Percentiles rank a stretch among this genome's conserved stretches.
Evolutionary conservation across 257 asterid species (phyloP).

Genomic region (Lavandula angustifolia): DNA sequence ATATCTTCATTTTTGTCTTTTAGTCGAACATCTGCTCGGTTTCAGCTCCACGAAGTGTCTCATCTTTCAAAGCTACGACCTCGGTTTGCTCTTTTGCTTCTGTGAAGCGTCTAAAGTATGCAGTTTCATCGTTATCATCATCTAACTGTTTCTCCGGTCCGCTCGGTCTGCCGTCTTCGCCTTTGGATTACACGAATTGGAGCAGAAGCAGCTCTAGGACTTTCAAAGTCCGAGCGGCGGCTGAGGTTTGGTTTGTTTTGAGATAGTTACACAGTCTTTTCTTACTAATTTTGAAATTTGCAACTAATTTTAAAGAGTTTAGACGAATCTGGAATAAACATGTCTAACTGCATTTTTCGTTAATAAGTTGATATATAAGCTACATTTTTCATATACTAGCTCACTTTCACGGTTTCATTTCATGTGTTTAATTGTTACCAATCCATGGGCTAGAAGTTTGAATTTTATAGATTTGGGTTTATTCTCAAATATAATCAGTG

Average conservation of each 20-base stretch:
- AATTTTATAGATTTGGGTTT: constrained; percentile 4
- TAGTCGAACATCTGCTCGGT: constrained; percentile 68
- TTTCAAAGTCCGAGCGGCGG: constrained; percentile 57
- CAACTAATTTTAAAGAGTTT: neutral
- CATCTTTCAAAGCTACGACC: constrained; percentile 30
- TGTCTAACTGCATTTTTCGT: neutral
- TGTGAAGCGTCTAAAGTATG: constrained; percentile 36
- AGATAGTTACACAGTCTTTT: neutral
- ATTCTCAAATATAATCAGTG: neutral
- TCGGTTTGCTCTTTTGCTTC: constrained; percentile 38
- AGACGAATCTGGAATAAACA: constrained; percentile 22
- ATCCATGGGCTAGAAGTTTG: neutral
- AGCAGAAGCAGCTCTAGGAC: constrained; percentile 33
- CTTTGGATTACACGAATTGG: constrained; percentile 29
- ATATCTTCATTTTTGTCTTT: neutral
- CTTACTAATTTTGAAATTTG: neutral
- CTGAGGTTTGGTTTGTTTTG: constrained; percentile 49
- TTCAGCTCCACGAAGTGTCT: constrained; percentile 47
- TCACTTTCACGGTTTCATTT: constrained; percentile 13
- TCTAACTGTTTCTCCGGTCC: constrained; percentile 55
- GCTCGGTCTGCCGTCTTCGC: constrained; percentile 38
- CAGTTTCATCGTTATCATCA: constrained; percentile 45
- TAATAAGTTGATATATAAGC: neutral
- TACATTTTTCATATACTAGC: neutral
- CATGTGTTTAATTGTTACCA: neutral